Percentiles rank a stretch among this genome's conserved stretches.
These are phyloP conservation scores for Tylopilus balloui DNA, from an alignment of 768 basidiomycete genomes.

Conservation along the genomic window DNA sequence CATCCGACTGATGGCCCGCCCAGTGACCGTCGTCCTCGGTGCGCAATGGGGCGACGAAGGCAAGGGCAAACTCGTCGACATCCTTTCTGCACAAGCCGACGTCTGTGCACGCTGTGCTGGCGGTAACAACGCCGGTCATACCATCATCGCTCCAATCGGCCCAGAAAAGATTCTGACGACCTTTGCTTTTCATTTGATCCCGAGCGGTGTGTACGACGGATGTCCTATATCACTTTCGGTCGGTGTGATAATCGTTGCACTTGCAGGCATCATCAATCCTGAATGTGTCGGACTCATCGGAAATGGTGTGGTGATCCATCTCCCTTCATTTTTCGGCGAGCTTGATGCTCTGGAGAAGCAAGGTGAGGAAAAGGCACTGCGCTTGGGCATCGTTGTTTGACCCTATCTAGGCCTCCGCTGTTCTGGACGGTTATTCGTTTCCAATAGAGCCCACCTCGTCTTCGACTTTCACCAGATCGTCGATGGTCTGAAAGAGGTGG, in stretches of 20 bases:
- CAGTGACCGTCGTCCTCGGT: constrained; percentile 75
- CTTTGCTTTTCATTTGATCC: constrained; percentile 94
- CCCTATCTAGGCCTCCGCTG: constrained; percentile 70
- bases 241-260: background rate
- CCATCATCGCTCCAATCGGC: constrained; percentile 79
- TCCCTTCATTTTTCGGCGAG: constrained; percentile 93
- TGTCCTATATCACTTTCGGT: background rate
- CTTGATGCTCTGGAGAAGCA: constrained; percentile 80
- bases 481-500: constrained; percentile 96
- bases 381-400: constrained; percentile 1
- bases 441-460: constrained; percentile 94
- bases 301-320: constrained; percentile 91
- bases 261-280: constrained; percentile 30
- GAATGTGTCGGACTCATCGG: constrained; percentile 85
- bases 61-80: constrained; percentile 95
- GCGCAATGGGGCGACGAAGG: constrained; percentile 93
- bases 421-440: constrained; percentile 80
- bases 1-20: constrained; percentile 4
- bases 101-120: constrained; percentile 96
- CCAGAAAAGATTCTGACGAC: constrained; percentile 71
- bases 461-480: constrained; percentile 99
- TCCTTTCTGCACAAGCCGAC: constrained; percentile 84
- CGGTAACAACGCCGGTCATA: constrained; percentile 98
- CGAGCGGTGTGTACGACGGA: constrained; percentile 58
- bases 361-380: constrained; percentile 45